These are phyloP conservation scores for Kodamaea fukazawae DNA, from an alignment of 805 yeast species.

Conservation along the genomic window DNA sequence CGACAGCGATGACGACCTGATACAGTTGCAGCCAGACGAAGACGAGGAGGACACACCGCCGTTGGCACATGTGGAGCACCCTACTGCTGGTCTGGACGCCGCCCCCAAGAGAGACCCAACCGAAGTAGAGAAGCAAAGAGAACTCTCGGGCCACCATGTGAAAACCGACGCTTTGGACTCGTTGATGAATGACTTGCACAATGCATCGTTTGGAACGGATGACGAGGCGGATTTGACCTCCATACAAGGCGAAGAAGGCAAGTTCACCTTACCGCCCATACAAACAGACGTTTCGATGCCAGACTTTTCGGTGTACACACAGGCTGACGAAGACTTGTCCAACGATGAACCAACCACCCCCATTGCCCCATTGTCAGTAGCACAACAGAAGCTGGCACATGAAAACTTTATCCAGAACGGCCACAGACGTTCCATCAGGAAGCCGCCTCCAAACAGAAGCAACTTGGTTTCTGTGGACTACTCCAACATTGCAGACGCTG, in stretches of 20 bases:
- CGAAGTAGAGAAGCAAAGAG: constrained; percentile 3
- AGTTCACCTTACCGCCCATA: constrained; percentile 4
- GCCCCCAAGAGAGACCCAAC: background rate
- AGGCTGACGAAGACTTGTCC: constrained; percentile 12
- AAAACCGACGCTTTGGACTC: constrained; percentile 35
- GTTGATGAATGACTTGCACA: constrained; percentile 35
- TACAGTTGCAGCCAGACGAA: constrained; percentile 1
- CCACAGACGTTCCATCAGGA: constrained; percentile 33
- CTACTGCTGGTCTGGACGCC: background rate
- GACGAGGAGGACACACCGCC: constrained; percentile 5
- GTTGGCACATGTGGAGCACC: background rate
- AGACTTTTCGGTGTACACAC: constrained; percentile 24
- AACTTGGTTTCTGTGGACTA: constrained; percentile 27
- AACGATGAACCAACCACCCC: constrained; percentile 18
- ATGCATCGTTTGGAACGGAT: constrained; percentile 10
- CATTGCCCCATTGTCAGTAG: constrained; percentile 23
- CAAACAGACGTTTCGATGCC: constrained; percentile 23
- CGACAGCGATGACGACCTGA: constrained; percentile 12
- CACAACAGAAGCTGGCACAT: constrained; percentile 22
- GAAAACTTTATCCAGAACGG: constrained; percentile 24
- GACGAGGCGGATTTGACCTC: background rate
- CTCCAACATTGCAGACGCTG: constrained; percentile 31
- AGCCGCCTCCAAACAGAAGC: constrained; percentile 30
- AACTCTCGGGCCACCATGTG: constrained; percentile 8
- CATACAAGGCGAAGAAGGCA: background rate